Evolutionary conservation across 306 rosid species (phyloP), one percentile per base, ranked within the genome.

Genomic region (Oemleria cerasiformis): DNA sequence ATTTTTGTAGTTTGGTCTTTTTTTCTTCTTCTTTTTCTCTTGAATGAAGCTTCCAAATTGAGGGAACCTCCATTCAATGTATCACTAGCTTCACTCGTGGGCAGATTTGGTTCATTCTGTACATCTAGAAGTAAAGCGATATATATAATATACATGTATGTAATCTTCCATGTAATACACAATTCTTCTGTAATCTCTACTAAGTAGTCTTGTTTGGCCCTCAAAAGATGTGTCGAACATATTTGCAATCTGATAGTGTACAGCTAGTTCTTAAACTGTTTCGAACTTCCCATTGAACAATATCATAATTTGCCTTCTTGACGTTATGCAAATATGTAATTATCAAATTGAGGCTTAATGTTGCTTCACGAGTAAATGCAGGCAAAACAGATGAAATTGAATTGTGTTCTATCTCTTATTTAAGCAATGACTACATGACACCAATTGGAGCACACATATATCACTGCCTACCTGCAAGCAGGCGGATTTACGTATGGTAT

Each of bases 401-500:
- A 47, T 57, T 66, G 83, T 63, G 67, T 73, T 69, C 71, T 67
- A 39, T 74, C 34, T 64, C 79, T 73, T 75, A 68, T 79, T 81
- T 47, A 41, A 42, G 21, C 72, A 67, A 63, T 20, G 36, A 68
- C 77, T 43, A 72, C 19, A 67, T 58, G 80, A 85, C 81, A 80
- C 86, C 84, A 70, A 79, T 81, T 81, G 34, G 82, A 77, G 84
- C 42, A 74, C 84, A 76, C 84, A 40, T 75, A 19, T 47, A 38
- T 71, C 4, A 59, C 51, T 65, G 39, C 67, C 81, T 90, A 83
- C 23, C 72, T 71, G 78, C 99, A 91, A 49, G 90, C 96, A 64
- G 88, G 78, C 51, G 82, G 74, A 51, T 30, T 56, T 69, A 83
- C 78, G 79, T 85, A 77, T 58, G 99, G 96, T 72, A 89, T 68